A percentile compares a stretch with the other conserved stretches of the same genome.
Conservation (phyloP, 1,284 basidiomycete genomes). For the Papiliotrema flavescens region DNA sequence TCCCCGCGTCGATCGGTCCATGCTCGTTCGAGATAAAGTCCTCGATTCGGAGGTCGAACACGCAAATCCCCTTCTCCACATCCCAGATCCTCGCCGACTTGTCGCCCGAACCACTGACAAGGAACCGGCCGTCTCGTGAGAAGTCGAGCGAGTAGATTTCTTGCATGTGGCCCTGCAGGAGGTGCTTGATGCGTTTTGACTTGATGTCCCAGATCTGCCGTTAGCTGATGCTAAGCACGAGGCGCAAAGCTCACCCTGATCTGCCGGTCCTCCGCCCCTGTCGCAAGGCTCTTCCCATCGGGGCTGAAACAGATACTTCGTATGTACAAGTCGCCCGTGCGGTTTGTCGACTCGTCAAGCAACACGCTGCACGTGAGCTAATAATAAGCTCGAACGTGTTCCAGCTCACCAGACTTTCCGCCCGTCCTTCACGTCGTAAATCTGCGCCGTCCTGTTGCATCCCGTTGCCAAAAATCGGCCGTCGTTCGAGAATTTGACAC, state of each 20-base stretch:
- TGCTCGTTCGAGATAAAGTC: constrained; percentile 53
- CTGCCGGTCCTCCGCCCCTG: constrained; percentile 77
- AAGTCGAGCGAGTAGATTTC: constrained; percentile 91
- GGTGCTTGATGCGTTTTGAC: constrained; percentile 64
- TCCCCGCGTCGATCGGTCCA: constrained; percentile 65
- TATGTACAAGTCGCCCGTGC: constrained; percentile 72
- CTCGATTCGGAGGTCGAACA: constrained; percentile 52
- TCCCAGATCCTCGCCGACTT: constrained; percentile 88
- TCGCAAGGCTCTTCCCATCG: constrained; percentile 73
- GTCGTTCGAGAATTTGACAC: constrained; percentile 84
- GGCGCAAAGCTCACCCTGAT: constrained; percentile 60
- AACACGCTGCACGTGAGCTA: constrained; percentile 56
- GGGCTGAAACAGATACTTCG: constrained; percentile 80
- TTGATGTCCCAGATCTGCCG: constrained; percentile 80
- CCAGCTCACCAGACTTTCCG: constrained; percentile 70
- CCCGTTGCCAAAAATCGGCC: constrained; percentile 85
- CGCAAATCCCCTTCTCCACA: constrained; percentile 60
- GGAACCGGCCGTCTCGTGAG: constrained; percentile 70
- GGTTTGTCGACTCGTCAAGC: constrained; percentile 62
- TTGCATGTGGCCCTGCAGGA: constrained; percentile 80
- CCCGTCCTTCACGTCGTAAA: constrained; percentile 84
- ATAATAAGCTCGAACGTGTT: constrained; percentile 13
- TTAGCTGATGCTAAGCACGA: background rate
- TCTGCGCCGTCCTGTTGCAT: constrained; percentile 84
- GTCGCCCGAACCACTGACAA: constrained; percentile 87